A percentile compares a stretch with the other conserved stretches of the same genome.
Evolutionary conservation across 495 filamentous ascomycete genomes (phyloP).

Genomic region (Xylona heveae): DNA sequence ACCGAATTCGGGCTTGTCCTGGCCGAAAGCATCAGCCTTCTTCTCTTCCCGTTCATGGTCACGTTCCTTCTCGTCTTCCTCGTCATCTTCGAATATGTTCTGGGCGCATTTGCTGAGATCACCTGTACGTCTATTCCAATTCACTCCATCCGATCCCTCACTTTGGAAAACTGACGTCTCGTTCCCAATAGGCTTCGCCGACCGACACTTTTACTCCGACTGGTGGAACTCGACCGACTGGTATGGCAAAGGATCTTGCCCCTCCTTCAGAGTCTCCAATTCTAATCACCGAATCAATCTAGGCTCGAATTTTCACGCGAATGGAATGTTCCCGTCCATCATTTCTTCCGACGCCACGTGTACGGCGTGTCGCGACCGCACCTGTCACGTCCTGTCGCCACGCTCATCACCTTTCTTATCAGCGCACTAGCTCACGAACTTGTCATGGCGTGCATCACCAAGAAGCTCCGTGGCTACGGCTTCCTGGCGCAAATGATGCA

Average conservation of each 20-base stretch:
- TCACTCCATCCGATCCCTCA: neutral
- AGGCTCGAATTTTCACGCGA: slow-evolving; percentile 93
- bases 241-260: neutral
- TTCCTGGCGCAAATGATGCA: slow-evolving; percentile 92
- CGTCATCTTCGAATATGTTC: slow-evolving; percentile 90
- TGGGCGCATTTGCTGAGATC: slow-evolving; percentile 87
- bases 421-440: slow-evolving; percentile 80
- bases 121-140: slow-evolving; percentile 32
- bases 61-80: slow-evolving; percentile 89
- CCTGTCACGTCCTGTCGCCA: slow-evolving; percentile 60
- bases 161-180: neutral
- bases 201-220: slow-evolving; percentile 46
- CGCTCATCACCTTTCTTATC: slow-evolving; percentile 80
- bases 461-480: slow-evolving; percentile 88
- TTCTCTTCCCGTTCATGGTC: slow-evolving; percentile 95
- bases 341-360: slow-evolving; percentile 87
- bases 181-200: slow-evolving; percentile 5
- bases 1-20: slow-evolving; percentile 59
- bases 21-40: slow-evolving; percentile 77
- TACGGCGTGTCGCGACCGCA: slow-evolving; percentile 59
- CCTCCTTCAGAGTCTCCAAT: neutral
- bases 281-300: neutral
- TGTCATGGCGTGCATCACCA: slow-evolving; percentile 94
- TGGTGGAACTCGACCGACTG: slow-evolving; percentile 27
- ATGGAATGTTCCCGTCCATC: slow-evolving; percentile 98